Percentiles rank a stretch among this genome's conserved stretches.
Conservation (phyloP, 2,329 filamentous ascomycete genomes). For the Ophiocordyceps robertsii region DNA sequence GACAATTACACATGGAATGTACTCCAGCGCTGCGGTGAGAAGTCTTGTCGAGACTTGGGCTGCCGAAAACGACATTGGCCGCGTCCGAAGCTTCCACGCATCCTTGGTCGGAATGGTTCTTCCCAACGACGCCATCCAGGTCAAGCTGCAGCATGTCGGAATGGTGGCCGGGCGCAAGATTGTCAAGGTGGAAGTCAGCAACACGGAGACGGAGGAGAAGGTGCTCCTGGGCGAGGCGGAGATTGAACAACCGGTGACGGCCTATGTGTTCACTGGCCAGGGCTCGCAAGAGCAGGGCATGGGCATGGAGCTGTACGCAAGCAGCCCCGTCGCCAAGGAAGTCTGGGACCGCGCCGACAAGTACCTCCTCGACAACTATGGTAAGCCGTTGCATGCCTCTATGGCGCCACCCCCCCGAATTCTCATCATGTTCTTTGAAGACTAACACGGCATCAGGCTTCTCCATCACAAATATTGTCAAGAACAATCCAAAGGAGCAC, state of each 20-base stretch:
- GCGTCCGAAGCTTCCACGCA: constrained; percentile 93
- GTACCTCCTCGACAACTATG: constrained; percentile 98
- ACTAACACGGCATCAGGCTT: constrained; percentile 44
- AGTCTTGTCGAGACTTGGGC: constrained; percentile 98
- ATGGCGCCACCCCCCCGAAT: neutral
- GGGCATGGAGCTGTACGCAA: constrained; percentile 97
- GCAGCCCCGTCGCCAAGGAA: constrained; percentile 85
- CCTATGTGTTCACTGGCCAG: constrained; percentile 97
- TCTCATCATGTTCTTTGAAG: neutral
- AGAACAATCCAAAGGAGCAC: constrained; percentile 98
- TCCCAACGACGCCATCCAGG: constrained; percentile 87
- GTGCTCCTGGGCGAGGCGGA: constrained; percentile 91
- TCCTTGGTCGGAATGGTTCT: constrained; percentile 97
- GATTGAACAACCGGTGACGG: constrained; percentile 91
- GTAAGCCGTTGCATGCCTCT: constrained; percentile 33
- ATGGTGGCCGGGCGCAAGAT: constrained; percentile 99
- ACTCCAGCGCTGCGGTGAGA: constrained; percentile 91
- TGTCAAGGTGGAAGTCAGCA: constrained; percentile 94
- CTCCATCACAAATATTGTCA: constrained; percentile 96
- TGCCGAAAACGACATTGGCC: constrained; percentile 94
- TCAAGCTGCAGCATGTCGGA: constrained; percentile 90
- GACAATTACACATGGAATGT: constrained; percentile 99
- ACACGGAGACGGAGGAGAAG: constrained; percentile 93
- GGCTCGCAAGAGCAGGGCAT: constrained; percentile 98
- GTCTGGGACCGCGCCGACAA: constrained; percentile 97